phyloP scores from a whole-genome alignment of 208 protist genomes.

The Leishmania amazonensis region DNA sequence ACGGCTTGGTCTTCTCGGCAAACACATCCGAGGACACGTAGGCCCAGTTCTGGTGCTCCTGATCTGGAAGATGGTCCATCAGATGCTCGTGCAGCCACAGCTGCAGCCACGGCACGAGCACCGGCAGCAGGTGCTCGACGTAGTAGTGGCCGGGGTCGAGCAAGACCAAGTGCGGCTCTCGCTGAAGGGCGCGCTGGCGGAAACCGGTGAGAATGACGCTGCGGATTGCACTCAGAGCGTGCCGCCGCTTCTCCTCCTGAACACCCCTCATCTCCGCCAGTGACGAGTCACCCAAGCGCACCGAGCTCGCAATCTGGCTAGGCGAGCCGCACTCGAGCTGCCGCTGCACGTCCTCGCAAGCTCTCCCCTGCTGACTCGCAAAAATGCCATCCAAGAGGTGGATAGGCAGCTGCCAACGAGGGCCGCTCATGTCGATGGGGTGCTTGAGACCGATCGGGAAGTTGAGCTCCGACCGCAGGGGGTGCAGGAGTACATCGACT shows the following conservation, averaged over 20 bases:
- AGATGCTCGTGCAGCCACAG: constrained; percentile 83
- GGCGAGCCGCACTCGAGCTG: constrained; percentile 28
- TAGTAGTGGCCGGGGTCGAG: constrained; percentile 89
- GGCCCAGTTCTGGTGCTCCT: constrained; percentile 18
- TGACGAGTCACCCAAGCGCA: background rate
- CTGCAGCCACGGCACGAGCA: constrained; percentile 87
- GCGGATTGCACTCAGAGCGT: constrained; percentile 29
- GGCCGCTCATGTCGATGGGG: constrained; percentile 88
- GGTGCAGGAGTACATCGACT: constrained; percentile 95
- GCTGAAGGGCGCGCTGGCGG: constrained; percentile 72
- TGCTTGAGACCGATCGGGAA: constrained; percentile 95
- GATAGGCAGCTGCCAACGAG: constrained; percentile 94
- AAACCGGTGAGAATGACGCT: constrained; percentile 70
- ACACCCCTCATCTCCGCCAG: background rate
- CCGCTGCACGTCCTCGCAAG: constrained; percentile 36
- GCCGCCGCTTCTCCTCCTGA: constrained; percentile 14
- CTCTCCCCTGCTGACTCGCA: constrained; percentile 48
- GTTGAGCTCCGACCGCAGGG: constrained; percentile 96
- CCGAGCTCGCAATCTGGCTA: background rate
- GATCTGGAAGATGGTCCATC: constrained; percentile 25
- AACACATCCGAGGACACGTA: constrained; percentile 16
- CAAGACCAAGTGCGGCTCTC: constrained; percentile 91
- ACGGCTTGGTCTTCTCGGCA: constrained; percentile 33
- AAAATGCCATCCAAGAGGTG: constrained; percentile 94
- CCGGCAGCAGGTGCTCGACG: constrained; percentile 73